Evolutionary conservation across 345 rosid species (phyloP), one percentile per base, ranked within the genome.

Genomic region (Kernera saxatilis): DNA sequence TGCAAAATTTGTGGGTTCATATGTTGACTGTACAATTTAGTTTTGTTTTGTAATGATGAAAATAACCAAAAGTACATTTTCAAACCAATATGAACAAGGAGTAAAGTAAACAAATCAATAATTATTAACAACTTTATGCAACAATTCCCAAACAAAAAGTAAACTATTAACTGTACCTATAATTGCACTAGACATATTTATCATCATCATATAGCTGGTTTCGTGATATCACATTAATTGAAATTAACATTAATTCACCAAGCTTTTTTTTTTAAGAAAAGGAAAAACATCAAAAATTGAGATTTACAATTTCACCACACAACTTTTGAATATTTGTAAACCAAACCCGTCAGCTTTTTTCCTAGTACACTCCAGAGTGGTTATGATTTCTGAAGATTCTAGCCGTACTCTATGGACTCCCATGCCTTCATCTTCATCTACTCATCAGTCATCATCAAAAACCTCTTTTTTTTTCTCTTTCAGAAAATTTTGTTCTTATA

Each of bases 331-430:
- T 33, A 46, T 37, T 48, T 8, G 17, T 10, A 56, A 4, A 66
- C 23, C 4, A 25, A 59, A 11, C 54, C 73, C 10, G 21, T 36
- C 72, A 67, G 72, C 72, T 74, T 74, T 40, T 55, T 45, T 17
- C 15, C 15, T 45, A 30, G 72, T 66, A 73, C 67, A 74, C n/a
- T n/a, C n/a, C n/a, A n/a, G n/a, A n/a, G 72, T 74, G n/a, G 72
- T 74, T 74, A 26, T 15, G 78, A 74, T 74, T 37, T 41, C 67
- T 67, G 78, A 54, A 74, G 78, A 74, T 67, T 74, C 78, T 44
- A 49, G 67, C 72, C 78, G 72, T 73, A 73, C 72, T 46, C 52
- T 73, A 30, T 5, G 32, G 8, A 29, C 21, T 26, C 48, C 69
- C 77, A 72, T 72, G 62, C 44, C 46, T 43, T 33, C 70, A 25